Evolutionary conservation across 257 asterid genomes (phyloP).

Genomic region (Penstemon barbatus): DNA sequence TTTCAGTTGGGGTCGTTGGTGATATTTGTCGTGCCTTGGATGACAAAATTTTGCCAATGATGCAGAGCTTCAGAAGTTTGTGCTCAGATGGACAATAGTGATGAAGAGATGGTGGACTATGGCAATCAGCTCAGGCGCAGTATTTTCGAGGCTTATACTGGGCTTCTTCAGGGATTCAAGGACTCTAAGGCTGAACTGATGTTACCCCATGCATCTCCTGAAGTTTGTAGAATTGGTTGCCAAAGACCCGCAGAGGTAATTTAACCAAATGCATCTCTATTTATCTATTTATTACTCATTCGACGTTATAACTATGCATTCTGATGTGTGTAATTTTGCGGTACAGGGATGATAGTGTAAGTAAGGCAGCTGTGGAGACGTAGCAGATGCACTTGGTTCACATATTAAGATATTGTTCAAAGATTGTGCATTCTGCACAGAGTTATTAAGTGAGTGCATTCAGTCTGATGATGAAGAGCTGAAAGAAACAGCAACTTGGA

Average conservation of each 20-base stretch:
- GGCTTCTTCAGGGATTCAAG: conserved; percentile 84
- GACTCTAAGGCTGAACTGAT: conserved; percentile 61
- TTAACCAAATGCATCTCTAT: neutral
- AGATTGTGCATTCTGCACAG: conserved; percentile 49
- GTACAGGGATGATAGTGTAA: conserved; percentile 71
- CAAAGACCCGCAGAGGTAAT: conserved; percentile 60
- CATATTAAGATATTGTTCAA: conserved; percentile 54
- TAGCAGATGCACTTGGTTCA: conserved; percentile 84
- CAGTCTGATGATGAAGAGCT: conserved; percentile 78
- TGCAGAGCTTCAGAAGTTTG: conserved; percentile 79
- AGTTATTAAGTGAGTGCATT: conserved; percentile 70
- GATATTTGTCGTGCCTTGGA: conserved; percentile 83
- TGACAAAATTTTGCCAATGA: conserved; percentile 73
- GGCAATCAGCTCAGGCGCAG: conserved; percentile 74
- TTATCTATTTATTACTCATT: neutral
- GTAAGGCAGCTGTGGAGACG: conserved; percentile 81
- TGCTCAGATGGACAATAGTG: conserved; percentile 54
- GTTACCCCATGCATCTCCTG: conserved; percentile 76
- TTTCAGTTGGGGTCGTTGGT: conserved; percentile 94
- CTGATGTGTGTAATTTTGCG: conserved; percentile 16
- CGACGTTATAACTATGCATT: conserved; percentile 5
- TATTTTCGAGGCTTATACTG: conserved; percentile 85
- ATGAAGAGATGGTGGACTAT: conserved; percentile 79
- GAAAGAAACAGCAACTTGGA: conserved; percentile 82
- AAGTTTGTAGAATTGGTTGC: conserved; percentile 73